Conservation (phyloP, 495 filamentous ascomycete species). For the Tuber calosporum region DNA sequence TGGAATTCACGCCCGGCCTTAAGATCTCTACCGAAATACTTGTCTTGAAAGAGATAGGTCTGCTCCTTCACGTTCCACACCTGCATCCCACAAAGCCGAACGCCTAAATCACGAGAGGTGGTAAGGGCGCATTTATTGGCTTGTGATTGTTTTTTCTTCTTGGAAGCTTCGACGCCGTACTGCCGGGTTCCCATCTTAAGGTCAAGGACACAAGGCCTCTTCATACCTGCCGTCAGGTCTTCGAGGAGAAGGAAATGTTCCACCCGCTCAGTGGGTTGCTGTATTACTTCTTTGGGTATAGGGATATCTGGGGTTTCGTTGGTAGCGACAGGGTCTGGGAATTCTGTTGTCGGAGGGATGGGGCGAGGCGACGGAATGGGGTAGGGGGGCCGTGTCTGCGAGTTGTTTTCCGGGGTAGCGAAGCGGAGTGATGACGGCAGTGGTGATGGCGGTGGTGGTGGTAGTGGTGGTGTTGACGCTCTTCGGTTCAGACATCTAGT, state of each 20-base stretch:
- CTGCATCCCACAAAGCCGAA: slow-evolving; percentile 91
- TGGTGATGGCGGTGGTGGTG: slow-evolving; percentile 15
- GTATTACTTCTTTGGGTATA: slow-evolving; percentile 42
- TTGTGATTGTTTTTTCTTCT: slow-evolving; percentile 90
- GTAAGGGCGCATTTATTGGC: slow-evolving; percentile 84
- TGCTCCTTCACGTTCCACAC: slow-evolving; percentile 83
- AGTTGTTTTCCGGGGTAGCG: slow-evolving; percentile 20
- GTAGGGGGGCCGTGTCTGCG: slow-evolving; percentile 18
- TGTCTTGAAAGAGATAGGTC: slow-evolving; percentile 84
- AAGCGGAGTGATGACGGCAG: neutral
- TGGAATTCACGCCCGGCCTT: slow-evolving; percentile 88
- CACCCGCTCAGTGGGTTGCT: slow-evolving; percentile 59
- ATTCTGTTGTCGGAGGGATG: slow-evolving; percentile 2
- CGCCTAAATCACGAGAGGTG: slow-evolving; percentile 83
- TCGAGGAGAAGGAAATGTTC: slow-evolving; percentile 94
- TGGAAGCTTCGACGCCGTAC: slow-evolving; percentile 86
- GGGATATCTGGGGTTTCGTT: slow-evolving; percentile 66
- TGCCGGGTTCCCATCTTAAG: slow-evolving; percentile 99
- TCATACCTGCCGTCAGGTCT: slow-evolving; percentile 95
- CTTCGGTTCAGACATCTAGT: slow-evolving; percentile 35
- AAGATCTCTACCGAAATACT: slow-evolving; percentile 87
- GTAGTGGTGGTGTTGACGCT: slow-evolving; percentile 18
- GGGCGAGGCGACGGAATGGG: neutral
- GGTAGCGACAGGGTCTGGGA: slow-evolving; percentile 48
- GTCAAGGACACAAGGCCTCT: slow-evolving; percentile 89